Percentiles rank a stretch among this genome's conserved stretches.
Conservation (phyloP, 257 asterid species). For the Catharanthus roseus region DNA sequence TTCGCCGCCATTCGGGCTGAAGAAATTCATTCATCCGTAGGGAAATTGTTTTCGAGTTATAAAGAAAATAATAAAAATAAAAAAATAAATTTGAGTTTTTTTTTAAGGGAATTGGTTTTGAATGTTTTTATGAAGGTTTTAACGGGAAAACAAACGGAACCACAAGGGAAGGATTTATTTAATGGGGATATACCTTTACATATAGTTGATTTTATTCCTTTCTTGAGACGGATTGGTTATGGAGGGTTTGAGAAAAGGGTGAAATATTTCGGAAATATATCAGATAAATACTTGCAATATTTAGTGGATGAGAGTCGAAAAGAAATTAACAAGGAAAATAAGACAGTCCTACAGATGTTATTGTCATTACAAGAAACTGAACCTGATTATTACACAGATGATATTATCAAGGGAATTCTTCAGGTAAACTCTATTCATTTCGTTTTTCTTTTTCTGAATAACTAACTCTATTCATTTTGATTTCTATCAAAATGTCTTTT, state of each 20-base stretch:
- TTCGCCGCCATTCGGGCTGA: background rate
- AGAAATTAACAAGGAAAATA: background rate
- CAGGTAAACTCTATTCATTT: no score
- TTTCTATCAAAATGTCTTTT: no score
- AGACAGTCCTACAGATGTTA: background rate
- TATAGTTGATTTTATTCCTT: no score
- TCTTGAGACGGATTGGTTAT: conserved; percentile 31
- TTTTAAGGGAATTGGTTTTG: conserved; percentile 38
- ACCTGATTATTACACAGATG: background rate
- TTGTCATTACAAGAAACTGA: background rate
- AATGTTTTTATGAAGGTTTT: conserved; percentile 38
- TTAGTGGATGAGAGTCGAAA: background rate
- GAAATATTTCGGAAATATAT: background rate
- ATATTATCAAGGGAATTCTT: conserved; percentile 1
- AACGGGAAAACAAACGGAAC: background rate
- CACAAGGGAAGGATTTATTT: no score
- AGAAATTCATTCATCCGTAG: conserved; percentile 35
- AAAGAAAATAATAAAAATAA: background rate
- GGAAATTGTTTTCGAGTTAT: background rate
- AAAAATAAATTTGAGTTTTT: conserved; percentile 30
- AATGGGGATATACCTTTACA: no score
- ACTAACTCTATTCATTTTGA: no score
- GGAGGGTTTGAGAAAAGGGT: conserved; percentile 17
- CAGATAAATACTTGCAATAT: background rate
- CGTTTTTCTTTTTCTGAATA: no score